These are phyloP conservation scores for Ophiostoma tasmaniense DNA, from an alignment of 2,329 filamentous ascomycete species.

Conservation along the genomic window DNA sequence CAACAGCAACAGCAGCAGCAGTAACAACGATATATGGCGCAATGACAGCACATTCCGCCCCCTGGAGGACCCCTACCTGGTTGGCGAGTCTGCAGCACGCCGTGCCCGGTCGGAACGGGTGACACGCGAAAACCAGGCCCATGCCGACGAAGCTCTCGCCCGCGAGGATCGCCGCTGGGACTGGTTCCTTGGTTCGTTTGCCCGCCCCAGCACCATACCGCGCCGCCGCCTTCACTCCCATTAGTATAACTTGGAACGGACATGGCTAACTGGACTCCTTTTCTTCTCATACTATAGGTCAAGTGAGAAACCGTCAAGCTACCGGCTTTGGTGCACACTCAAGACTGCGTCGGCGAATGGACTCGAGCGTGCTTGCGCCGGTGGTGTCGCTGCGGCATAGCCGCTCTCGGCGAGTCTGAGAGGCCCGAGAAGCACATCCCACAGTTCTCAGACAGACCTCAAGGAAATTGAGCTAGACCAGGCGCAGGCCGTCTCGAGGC, in stretches of 20 bases:
- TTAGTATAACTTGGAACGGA: not conserved
- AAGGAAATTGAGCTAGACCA: not conserved
- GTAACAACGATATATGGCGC: conserved; percentile 10
- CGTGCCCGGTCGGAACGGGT: conserved; percentile 49
- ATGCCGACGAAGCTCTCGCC: conserved; percentile 44
- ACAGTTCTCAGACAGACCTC: too few relatives aligned
- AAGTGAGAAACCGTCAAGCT: conserved; percentile 17
- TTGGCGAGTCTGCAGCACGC: conserved; percentile 56
- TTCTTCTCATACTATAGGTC: conserved; percentile 11
- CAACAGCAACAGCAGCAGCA: conserved; percentile 18
- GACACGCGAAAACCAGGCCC: conserved; percentile 38
- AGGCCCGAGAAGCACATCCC: too few relatives aligned
- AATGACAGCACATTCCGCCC: conserved; percentile 33
- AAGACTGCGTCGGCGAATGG: conserved; percentile 16
- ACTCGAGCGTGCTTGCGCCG: conserved; percentile 9
- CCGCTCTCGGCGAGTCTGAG: conserved; percentile 12
- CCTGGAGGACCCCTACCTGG: conserved; percentile 58
- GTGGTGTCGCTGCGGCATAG: conserved; percentile 13
- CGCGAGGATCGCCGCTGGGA: conserved; percentile 54
- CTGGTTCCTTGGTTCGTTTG: conserved; percentile 47
- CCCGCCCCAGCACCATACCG: conserved; percentile 29
- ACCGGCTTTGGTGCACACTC: not conserved
- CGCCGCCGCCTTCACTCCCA: conserved; percentile 9
- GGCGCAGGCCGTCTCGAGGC: not conserved
- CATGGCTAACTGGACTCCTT: not conserved